Base-by-base conservation (phyloP, 2,329 filamentous ascomycete species). In the Xylaria multiplex region DNA sequence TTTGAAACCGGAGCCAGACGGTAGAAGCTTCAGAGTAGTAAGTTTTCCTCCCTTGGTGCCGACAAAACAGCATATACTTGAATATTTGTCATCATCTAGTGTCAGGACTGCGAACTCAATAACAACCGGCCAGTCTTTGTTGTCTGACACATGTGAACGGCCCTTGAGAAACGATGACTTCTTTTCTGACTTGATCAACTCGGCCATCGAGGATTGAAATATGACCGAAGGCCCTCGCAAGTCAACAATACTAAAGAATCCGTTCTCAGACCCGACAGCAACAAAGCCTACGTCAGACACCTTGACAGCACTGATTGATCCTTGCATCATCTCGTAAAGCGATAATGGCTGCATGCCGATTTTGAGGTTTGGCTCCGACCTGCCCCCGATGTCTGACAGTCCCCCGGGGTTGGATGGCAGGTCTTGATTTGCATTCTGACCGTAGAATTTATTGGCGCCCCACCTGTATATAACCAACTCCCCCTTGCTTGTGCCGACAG, bases 101-200 rank as follows among this genome's bases (percentile, higher is more conserved):
- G 92, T 96, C 89, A 99, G 90, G 53, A 97, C 93, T 59, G 93
- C 93, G 80, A 98, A 99, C 75, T 97, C 93, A 32, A 98, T 88
- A 35, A 83, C 85, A 0, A 93, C 93, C 0, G 93, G 89, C 86
- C 90, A 96, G 74, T 97, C 94, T 54, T 84, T 85, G 2, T 73
- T 76, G 4, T 82, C 77, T 5, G 84, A 77, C 27, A 82, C 78
- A 58, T 78, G 81, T 32, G 83, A 85, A 64, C 83, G 85, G 13
- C 81, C 81, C 78, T 85, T 86, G 67, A 90, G 83, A 73, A 97
- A 91, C 59, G 91, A 93, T 2, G 88, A 83, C 32, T 91, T 86
- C 78, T 93, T 96, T 59, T 92, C 89, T n/a, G 86, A 83, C 75
- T 92, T 95, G 37, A 86, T 81, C 68, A 97, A 89, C 5, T 97